Evolutionary conservation across 345 rosid genomes (phyloP).

Genomic region (Hibiscus syriacus): DNA sequence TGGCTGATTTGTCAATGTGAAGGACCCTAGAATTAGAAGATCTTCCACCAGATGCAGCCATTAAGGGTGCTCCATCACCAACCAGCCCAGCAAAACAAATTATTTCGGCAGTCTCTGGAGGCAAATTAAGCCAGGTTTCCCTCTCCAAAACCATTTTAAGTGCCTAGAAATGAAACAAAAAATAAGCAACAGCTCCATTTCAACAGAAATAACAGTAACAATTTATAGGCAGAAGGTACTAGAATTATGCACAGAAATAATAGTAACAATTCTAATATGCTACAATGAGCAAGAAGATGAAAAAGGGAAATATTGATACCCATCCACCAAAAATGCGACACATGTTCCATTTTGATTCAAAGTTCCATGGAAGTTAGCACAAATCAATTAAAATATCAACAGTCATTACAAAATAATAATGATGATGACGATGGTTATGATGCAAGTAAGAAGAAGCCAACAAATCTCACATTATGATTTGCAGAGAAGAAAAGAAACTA

Average conservation of each 20-base stretch:
- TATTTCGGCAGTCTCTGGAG: slow-evolving; percentile 59
- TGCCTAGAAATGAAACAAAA: slow-evolving; percentile 45
- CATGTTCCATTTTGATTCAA: not conserved
- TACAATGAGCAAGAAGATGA: no score
- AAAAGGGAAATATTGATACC: not conserved
- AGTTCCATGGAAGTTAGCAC: not conserved
- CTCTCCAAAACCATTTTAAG: slow-evolving; percentile 96
- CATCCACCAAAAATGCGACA: no score
- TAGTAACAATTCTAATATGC: not conserved
- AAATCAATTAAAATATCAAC: no score
- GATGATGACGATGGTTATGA: no score
- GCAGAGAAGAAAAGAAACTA: not conserved
- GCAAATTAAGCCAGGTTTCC: slow-evolving; percentile 81
- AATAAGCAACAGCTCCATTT: not conserved
- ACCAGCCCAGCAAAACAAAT: slow-evolving; percentile 86
- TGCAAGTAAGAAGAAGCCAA: not conserved
- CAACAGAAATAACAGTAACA: no score
- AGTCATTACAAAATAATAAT: no score
- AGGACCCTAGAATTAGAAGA: slow-evolving; percentile 36
- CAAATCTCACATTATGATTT: not conserved
- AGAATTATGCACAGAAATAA: no score
- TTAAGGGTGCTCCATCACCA: slow-evolving; percentile 92
- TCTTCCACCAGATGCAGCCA: slow-evolving; percentile 45
- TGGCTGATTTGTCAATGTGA: slow-evolving; percentile 40
- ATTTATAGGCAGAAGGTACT: no score